These are phyloP conservation scores for Cinnamomum chago DNA, from an alignment of 164 flowering plant genomes.

Conservation along the genomic window DNA sequence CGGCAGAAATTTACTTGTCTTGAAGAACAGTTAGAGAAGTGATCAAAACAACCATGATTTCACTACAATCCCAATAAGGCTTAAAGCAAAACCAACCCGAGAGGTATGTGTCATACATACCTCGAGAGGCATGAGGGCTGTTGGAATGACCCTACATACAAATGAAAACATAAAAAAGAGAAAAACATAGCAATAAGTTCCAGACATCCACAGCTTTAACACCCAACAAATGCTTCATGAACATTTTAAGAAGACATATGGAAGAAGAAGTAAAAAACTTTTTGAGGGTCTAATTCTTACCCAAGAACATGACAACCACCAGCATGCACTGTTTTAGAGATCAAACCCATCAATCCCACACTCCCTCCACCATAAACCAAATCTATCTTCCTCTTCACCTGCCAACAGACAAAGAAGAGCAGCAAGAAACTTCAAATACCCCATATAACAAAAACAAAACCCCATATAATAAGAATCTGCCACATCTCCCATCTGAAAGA, in stretches of 20 bases:
- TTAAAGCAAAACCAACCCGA: background rate
- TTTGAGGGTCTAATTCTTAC: slow-evolving; percentile 26
- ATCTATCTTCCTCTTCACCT: slow-evolving; percentile 81
- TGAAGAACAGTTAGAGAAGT: background rate
- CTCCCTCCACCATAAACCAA: slow-evolving; percentile 99
- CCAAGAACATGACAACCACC: slow-evolving; percentile 94
- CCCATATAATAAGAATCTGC: background rate
- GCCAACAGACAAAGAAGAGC: slow-evolving; percentile 6
- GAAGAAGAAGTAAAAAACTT: background rate
- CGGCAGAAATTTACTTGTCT: background rate
- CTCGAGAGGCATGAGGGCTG: slow-evolving; percentile 89
- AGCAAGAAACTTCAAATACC: background rate
- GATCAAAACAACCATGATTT: background rate
- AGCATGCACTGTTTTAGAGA: slow-evolving; percentile 60
- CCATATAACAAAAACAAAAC: background rate
- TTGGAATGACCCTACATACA: slow-evolving; percentile 71
- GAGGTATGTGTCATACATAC: slow-evolving; percentile 28
- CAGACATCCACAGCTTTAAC: background rate
- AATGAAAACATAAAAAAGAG: background rate
- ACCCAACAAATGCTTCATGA: background rate
- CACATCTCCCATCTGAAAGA: background rate
- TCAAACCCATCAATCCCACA: slow-evolving; percentile 89
- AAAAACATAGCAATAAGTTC: background rate
- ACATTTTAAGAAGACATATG: background rate
- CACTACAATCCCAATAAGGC: background rate